phyloP scores from a whole-genome alignment of 2,329 filamentous ascomycete species.

The Mycocentrospora acerina region DNA sequence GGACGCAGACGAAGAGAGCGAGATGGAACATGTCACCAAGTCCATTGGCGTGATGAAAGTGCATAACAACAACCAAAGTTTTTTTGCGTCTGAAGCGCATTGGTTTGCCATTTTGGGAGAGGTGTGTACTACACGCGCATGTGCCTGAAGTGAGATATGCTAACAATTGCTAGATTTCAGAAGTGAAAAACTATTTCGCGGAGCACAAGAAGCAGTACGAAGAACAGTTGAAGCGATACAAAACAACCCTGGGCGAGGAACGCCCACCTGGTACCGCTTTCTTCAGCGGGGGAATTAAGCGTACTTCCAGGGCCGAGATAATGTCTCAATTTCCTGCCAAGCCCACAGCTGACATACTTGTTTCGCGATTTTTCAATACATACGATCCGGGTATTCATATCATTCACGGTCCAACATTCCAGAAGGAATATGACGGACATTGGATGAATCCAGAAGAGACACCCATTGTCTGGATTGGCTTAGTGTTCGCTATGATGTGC shows the following conservation, averaged over 20 bases:
- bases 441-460: slow-evolving; percentile 75
- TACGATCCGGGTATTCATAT: slow-evolving; percentile 63
- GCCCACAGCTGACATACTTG: slow-evolving; percentile 78
- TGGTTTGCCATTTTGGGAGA: slow-evolving; percentile 56
- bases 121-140: slow-evolving; percentile 33
- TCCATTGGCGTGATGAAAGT: slow-evolving; percentile 57
- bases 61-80: slow-evolving; percentile 50
- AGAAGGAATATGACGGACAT: slow-evolving; percentile 63
- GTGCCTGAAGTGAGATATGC: not conserved
- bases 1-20: slow-evolving; percentile 61
- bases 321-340: slow-evolving; percentile 78
- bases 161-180: slow-evolving; percentile 63
- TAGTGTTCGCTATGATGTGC: slow-evolving; percentile 75
- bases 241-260: slow-evolving; percentile 62
- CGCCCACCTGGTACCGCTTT: slow-evolving; percentile 70
- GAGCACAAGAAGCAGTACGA: slow-evolving; percentile 88
- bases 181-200: slow-evolving; percentile 89
- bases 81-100: slow-evolving; percentile 55
- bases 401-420: slow-evolving; percentile 73
- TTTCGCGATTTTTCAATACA: slow-evolving; percentile 89
- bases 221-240: slow-evolving; percentile 74
- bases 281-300: slow-evolving; percentile 70
- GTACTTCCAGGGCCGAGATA: slow-evolving; percentile 73
- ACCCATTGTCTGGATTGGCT: slow-evolving; percentile 74
- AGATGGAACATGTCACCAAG: slow-evolving; percentile 57